Evolutionary conservation across 148 eudicot species (phyloP).

Genomic region (Nepenthes mirabilis): DNA sequence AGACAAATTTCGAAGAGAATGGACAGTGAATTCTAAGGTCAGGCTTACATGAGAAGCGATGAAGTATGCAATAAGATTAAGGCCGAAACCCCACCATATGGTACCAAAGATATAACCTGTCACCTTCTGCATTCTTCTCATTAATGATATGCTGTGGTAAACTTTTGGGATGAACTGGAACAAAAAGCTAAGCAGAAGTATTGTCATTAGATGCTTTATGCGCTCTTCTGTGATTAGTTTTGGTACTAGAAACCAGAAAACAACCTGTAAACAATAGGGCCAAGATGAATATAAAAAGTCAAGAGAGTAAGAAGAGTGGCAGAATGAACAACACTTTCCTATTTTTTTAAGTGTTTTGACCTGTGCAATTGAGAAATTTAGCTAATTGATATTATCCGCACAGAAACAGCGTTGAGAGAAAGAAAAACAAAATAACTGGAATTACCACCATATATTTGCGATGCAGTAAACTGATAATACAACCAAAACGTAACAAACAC

Average conservation of each 20-base stretch:
- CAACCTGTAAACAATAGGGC: constrained; percentile 28
- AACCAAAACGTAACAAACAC: too few species aligned
- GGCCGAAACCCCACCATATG: constrained; percentile 96
- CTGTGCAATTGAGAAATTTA: too few species aligned
- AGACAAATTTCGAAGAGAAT: not conserved
- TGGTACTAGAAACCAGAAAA: constrained; percentile 72
- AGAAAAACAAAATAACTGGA: too few species aligned
- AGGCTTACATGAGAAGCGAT: constrained; percentile 79
- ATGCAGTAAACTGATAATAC: too few species aligned
- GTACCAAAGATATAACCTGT: constrained; percentile 91
- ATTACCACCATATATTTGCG: too few species aligned
- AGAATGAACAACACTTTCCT: too few species aligned
- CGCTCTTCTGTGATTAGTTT: constrained; percentile 51
- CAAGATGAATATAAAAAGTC: not conserved
- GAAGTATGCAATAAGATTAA: constrained; percentile 85
- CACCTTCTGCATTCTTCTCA: constrained; percentile 89
- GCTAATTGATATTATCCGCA: too few species aligned
- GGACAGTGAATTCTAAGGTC: not conserved
- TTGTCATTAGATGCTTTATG: constrained; percentile 58
- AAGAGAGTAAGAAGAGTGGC: too few species aligned
- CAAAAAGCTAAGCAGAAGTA: constrained; percentile 55
- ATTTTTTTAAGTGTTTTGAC: too few species aligned
- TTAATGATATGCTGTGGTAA: constrained; percentile 50
- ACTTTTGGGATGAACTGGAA: constrained; percentile 83
- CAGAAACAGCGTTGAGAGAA: too few species aligned